Conservation (phyloP, 2,329 filamentous ascomycete genomes). For the Phialophora macrospora region DNA sequence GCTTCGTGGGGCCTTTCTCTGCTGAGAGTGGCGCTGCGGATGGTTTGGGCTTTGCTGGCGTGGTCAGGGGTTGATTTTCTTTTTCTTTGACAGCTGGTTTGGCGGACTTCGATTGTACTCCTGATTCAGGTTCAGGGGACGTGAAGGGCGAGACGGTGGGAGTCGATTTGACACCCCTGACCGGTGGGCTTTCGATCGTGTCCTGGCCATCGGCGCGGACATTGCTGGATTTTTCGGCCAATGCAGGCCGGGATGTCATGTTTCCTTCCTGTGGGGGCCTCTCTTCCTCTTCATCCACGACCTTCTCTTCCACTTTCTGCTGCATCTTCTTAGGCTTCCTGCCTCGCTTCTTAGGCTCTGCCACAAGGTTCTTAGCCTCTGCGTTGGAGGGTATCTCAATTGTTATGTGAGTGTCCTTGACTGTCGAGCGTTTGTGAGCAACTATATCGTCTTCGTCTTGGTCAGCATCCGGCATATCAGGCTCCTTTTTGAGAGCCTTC, state of each 20-base stretch:
- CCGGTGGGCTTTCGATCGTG: background rate
- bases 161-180: constrained; percentile 10
- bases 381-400: constrained; percentile 29
- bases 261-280: background rate
- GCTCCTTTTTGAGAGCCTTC: constrained; percentile 34
- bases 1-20: constrained; percentile 34
- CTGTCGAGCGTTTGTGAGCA: constrained; percentile 1
- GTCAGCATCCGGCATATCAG: constrained; percentile 9
- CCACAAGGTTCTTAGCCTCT: constrained; percentile 21
- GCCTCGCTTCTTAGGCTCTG: constrained; percentile 39
- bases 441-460: constrained; percentile 9
- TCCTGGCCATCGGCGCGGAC: background rate
- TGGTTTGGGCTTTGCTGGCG: constrained; percentile 21
- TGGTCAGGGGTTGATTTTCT: constrained; percentile 12
- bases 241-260: constrained; percentile 13
- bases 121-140: constrained; percentile 20
- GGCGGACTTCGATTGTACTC: background rate
- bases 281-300: constrained; percentile 19
- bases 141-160: constrained; percentile 29
- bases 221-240: constrained; percentile 32
- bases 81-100: constrained; percentile 5
- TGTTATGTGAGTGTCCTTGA: constrained; percentile 27
- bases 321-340: constrained; percentile 35
- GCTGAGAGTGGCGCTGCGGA: background rate
- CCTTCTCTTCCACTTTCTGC: constrained; percentile 18